A percentile compares a stretch with the other conserved stretches of the same genome.
Evolutionary conservation across 371 early-diverging fungal species (phyloP).

Genomic region (Lichtheimia ramosa): DNA sequence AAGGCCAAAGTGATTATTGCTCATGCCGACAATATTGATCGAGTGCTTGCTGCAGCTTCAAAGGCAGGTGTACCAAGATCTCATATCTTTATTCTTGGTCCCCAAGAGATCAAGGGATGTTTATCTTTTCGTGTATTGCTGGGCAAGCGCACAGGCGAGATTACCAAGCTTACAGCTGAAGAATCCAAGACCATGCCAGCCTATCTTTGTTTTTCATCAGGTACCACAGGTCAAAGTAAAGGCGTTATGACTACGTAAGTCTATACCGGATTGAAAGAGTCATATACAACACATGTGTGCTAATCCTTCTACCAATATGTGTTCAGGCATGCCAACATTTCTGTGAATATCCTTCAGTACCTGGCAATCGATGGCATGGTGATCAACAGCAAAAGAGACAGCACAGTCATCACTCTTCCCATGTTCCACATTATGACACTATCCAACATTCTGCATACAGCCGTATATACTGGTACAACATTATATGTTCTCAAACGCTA

Average conservation of each 20-base stretch:
- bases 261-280: too few relatives aligned
- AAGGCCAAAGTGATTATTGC: slow-evolving; percentile 63
- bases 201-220: slow-evolving; percentile 79
- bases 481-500: slow-evolving; percentile 67
- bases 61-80: slow-evolving; percentile 42
- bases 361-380: slow-evolving; percentile 20
- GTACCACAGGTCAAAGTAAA: slow-evolving; percentile 77
- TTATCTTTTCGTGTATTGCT: slow-evolving; percentile 30
- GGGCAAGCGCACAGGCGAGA: neutral
- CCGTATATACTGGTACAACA: slow-evolving; percentile 32
- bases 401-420: slow-evolving; percentile 67
- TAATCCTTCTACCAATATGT: neutral
- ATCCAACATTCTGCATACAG: slow-evolving; percentile 23
- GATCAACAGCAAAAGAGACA: slow-evolving; percentile 18
- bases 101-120: slow-evolving; percentile 32
- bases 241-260: slow-evolving; percentile 72
- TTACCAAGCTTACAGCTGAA: slow-evolving; percentile 22
- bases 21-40: slow-evolving; percentile 40
- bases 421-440: slow-evolving; percentile 70
- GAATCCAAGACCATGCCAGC: slow-evolving; percentile 47
- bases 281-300: too few relatives aligned
- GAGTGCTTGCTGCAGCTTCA: slow-evolving; percentile 58
- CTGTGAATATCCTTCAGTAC: slow-evolving; percentile 69
- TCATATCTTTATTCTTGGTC: slow-evolving; percentile 63
- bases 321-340: slow-evolving; percentile 68